Base-by-base conservation (phyloP, 768 basidiomycete species). In the Mycena belliarum region DNA sequence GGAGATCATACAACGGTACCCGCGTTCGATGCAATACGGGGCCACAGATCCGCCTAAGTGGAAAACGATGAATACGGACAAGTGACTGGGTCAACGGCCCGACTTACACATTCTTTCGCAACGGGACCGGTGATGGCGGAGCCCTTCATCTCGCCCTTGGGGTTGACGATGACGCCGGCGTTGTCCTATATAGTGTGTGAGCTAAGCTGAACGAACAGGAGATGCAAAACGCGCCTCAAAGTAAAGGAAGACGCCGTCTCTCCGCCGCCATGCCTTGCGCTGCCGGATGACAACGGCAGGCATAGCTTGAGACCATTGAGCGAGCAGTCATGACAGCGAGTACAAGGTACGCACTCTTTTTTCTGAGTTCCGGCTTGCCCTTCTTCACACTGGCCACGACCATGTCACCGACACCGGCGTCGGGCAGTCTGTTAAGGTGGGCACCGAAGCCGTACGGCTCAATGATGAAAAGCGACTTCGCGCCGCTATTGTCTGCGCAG, bases 91-190 rank as follows among this genome's bases (percentile, higher is more conserved):
- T 5, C 45, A 49, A 32, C n/a, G n/a, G 21, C 1, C 7, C 9
- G 41, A 87, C 92, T 40, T 73, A 94, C 92, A 72, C 97, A 98
- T 93, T 98, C 96, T 86, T 98, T 99, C 79, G 96, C 97, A 61
- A 99, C 93, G 38, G 94, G 95, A 55, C 94, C 94, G 33, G 94
- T 92, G 72, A 97, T 96, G 59, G 93, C 92, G 50, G 93, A 95
- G 48, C 96, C 96, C 83, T 99, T 99, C 97, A 99, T 99, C 81
- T 99, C 97, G 69, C 96, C 96, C 84, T 98, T 98, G 70, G 92
- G 89, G 81, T 97, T 98, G 68, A 98, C 94, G 61, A 96, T 96
- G 53, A 96, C 95, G 74, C 95, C 94, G 41, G 94, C 95, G 72
- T 95, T 95, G 76, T 96, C 94, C 89, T 89, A n/a, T n/a, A n/a